These are phyloP conservation scores for Delitschia confertaspora DNA, from an alignment of 495 filamentous ascomycete species.

Conservation along the genomic window DNA sequence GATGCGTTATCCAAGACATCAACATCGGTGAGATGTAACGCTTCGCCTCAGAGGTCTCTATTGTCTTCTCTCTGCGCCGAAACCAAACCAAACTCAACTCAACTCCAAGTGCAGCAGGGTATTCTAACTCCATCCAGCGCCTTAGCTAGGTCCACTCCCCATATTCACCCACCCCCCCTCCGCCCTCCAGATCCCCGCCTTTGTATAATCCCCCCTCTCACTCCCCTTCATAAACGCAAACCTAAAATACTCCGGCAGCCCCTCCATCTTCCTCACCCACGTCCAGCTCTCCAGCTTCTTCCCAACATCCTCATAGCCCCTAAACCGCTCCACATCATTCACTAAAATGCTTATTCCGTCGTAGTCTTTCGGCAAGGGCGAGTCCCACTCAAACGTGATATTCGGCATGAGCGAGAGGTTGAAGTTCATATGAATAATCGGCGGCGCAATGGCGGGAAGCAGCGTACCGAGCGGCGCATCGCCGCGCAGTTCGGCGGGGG, in stretches of 20 bases:
- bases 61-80: no score
- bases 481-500: constrained; percentile 57
- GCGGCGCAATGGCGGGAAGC: constrained; percentile 52
- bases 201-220: constrained; percentile 63
- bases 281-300: constrained; percentile 21
- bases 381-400: constrained; percentile 50
- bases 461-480: constrained; percentile 59
- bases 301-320: constrained; percentile 31
- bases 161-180: constrained; percentile 62
- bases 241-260: constrained; percentile 63
- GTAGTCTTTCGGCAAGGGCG: constrained; percentile 38
- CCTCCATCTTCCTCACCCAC: constrained; percentile 23
- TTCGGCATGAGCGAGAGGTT: constrained; percentile 33
- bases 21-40: no score
- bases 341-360: constrained; percentile 83
- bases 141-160: constrained; percentile 34
- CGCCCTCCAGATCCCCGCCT: constrained; percentile 64
- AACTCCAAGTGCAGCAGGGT: no score
- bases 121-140: no score
- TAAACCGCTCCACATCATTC: constrained; percentile 82
- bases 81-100: no score
- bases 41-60: no score
- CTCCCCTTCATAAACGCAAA: constrained; percentile 73
- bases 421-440: constrained; percentile 33
- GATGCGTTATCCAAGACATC: no score